Evolutionary conservation across 2,329 filamentous ascomycete species (phyloP).

Genomic region (Pseudogymnoascus sp.): DNA sequence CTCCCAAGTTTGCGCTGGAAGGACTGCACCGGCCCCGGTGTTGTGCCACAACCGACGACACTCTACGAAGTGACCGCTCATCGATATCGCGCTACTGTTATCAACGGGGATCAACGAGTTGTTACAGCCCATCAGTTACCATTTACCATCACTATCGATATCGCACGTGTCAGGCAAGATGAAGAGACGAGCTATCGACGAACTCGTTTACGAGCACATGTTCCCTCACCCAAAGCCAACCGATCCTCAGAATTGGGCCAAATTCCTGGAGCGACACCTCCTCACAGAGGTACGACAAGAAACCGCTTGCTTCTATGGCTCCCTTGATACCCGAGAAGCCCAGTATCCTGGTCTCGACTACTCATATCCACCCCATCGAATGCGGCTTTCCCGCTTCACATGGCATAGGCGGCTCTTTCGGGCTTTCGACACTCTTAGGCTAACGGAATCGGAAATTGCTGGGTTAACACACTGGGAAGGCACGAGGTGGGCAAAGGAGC

Average conservation of each 20-base stretch:
- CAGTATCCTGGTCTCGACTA: constrained; percentile 79
- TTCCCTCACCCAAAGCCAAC: constrained; percentile 58
- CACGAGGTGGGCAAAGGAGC: constrained; percentile 72
- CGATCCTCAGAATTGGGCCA: constrained; percentile 64
- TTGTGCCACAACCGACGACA: background rate
- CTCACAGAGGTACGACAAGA: constrained; percentile 69
- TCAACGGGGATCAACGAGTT: background rate
- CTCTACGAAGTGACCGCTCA: background rate
- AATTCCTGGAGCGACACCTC: constrained; percentile 59
- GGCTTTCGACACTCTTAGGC: constrained; percentile 59
- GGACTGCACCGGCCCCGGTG: constrained; percentile 2
- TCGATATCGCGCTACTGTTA: background rate
- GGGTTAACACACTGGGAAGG: constrained; percentile 73
- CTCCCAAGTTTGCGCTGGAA: constrained; percentile 1
- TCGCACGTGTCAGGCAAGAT: constrained; percentile 36
- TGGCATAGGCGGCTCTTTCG: constrained; percentile 71
- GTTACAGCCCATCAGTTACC: background rate
- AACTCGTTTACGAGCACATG: constrained; percentile 66
- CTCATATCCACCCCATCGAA: constrained; percentile 60
- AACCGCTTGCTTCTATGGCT: constrained; percentile 64
- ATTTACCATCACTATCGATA: background rate
- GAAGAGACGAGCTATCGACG: constrained; percentile 62
- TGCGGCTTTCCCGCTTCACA: constrained; percentile 66
- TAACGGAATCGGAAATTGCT: constrained; percentile 63
- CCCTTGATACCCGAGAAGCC: constrained; percentile 69